Evolutionary conservation across 1,284 basidiomycete species (phyloP), one percentile per base, ranked within the genome.

Genomic region (Pisolithus thermaeus): DNA sequence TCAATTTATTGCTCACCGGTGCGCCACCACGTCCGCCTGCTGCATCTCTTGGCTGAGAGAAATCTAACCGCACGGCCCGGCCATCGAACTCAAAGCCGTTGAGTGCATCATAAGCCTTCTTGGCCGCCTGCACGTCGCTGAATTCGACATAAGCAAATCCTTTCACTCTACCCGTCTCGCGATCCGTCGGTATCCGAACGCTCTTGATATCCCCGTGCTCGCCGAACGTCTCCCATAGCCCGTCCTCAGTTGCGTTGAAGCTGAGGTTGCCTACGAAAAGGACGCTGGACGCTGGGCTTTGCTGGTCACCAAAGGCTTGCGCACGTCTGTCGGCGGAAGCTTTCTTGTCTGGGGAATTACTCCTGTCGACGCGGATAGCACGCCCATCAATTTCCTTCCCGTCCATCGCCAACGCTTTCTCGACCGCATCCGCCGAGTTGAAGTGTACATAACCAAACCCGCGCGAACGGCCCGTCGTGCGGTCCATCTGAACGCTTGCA

Each of bases 111-210:
- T 85, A 80, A 4, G 96, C 97, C 67, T 86, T 87, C 71, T 87
- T 87, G 12, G 97, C 92, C 57, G 80, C 73, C 43, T 87, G 89
- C 47, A 92, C 67, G 58, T 88, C 83, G 57, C 84, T 83, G 70
- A 95, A 97, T 71, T 97, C 93, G 67, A 98, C 90, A 73, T 99
- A 99, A 44, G 87, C 97, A 71, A 96, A 99, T 63, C 97, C 97
- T 73, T 98, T 99, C 52, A 92, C 86, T 58, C 80, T 80, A 45
- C 92, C 94, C 5, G 89, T 82, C 52, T 99, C 97, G 55, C 90
- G 80, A 70, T 99, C 95, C 49, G 94, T 98, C 28, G 95, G 94
- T 51, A 99, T 73, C 57, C 95, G 83, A 46, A 99, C 92, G 60
- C 77, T 88, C 72, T 91, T 89, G 50, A 97, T 84, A 56, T 89